A percentile compares a stretch with the other conserved stretches of the same genome.
These are phyloP conservation scores for Leishmania turanica DNA, from an alignment of 208 protist species.

Conservation along the genomic window DNA sequence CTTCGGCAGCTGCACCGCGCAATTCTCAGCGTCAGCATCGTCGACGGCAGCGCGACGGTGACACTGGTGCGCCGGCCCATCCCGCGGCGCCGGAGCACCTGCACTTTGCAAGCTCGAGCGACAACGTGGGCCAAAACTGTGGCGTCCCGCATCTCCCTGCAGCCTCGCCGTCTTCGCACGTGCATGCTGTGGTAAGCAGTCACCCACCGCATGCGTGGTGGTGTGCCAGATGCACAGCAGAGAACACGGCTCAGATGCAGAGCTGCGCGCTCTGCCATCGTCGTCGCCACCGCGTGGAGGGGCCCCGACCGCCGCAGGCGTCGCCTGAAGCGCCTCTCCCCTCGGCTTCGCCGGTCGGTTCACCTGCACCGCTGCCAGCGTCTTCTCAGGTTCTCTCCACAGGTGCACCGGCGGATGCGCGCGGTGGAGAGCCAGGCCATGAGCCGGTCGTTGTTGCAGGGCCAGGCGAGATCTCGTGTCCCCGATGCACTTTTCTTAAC, in stretches of 20 bases:
- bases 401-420: background rate
- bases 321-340: background rate
- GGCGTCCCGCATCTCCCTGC: background rate
- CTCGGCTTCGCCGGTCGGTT: background rate
- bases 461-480: constrained; percentile 33
- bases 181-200: background rate
- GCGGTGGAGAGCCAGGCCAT: no score
- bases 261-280: constrained; percentile 31
- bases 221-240: constrained; percentile 24
- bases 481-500: constrained; percentile 48
- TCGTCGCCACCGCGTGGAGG: constrained; percentile 23
- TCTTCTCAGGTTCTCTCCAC: background rate
- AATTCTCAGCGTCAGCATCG: constrained; percentile 8
- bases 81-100: no score
- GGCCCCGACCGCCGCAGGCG: constrained; percentile 6
- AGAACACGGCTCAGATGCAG: constrained; percentile 19
- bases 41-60: background rate
- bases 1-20: background rate
- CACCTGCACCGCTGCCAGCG: background rate
- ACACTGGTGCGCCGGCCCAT: background rate
- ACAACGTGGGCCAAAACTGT: background rate
- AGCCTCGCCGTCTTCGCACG: background rate
- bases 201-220: constrained; percentile 15
- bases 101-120: background rate
- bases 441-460: constrained; percentile 10